Evolutionary conservation across 1,284 basidiomycete genomes (phyloP), one percentile per base, ranked within the genome.

Genomic region (Ceratobasidium sp.): DNA sequence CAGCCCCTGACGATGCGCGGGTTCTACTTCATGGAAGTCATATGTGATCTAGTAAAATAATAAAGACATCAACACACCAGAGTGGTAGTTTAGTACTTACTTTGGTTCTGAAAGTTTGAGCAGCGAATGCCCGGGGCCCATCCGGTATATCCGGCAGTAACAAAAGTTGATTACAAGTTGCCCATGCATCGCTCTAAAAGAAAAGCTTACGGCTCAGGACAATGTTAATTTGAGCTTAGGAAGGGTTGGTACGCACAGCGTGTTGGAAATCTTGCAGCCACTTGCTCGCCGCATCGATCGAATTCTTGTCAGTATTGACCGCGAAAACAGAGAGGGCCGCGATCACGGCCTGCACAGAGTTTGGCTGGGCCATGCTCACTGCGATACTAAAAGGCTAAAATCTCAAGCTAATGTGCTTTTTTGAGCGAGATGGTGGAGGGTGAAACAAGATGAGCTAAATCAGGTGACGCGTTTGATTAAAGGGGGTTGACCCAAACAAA

Each of bases 251-350:
- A 93, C 89, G 89, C 89, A 96, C 95, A 84, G 94, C 95, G 85
- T 97, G 95, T 84, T 98, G 95, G 81, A 97, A 98, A 82, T 95
- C 93, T 84, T 95, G 92, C 75, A 98, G 89, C 94, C 94, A 97
- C 77, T 89, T 85, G 83, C 95, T 96, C 77, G 95, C 95, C 76
- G 87, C 87, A 77, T 93, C 91, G 78, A 98, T 88, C 13, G 93
- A 89, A 16, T 82, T 82, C 77, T 93, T 91, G 85, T 98, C 93
- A 35, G 96, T 93, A 50, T 90, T 89, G 73, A 88, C 86, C 77
- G 85, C 84, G 80, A 94, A 93, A 61, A 94, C 90, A 64, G 89
- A 88, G 76, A 94, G 84, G 28, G 90, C 92, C 76, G 90, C 87
- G 76, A 93, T 82, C 8, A 94, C 83, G 73, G 87, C 86, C 80